Conservation (phyloP, 768 basidiomycete species). For the Gymnopilus junonius region DNA sequence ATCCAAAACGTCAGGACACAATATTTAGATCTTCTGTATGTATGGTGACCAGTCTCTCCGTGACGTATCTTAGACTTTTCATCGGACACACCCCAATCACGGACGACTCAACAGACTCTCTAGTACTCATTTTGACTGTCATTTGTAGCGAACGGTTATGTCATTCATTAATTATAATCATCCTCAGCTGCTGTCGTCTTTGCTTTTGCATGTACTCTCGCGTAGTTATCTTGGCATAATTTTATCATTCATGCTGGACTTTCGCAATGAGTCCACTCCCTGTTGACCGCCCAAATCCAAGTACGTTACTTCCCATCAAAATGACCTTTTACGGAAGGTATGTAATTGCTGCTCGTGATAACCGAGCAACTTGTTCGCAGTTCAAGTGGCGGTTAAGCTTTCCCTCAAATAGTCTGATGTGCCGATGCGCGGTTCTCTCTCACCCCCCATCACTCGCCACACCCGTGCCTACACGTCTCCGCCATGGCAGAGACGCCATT, state of each 20-base stretch:
- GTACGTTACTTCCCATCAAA: background rate
- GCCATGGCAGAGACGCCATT: slow-evolving; percentile 42
- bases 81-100: slow-evolving; percentile 45
- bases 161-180: background rate
- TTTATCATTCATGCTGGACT: too few species aligned
- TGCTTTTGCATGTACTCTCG: background rate
- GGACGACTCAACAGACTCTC: slow-evolving; percentile 3
- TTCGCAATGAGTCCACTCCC: too few species aligned
- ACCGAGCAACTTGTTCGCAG: background rate
- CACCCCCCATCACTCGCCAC: background rate
- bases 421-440: background rate
- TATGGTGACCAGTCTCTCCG: background rate
- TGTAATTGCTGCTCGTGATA: background rate
- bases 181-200: background rate
- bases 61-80: slow-evolving; percentile 8
- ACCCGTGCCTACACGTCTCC: background rate
- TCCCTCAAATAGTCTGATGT: background rate
- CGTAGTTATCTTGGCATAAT: background rate
- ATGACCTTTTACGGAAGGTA: background rate
- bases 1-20: background rate
- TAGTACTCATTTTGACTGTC: background rate
- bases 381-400: background rate
- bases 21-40: background rate
- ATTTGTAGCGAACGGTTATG: background rate
- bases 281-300: background rate